Conservation (phyloP, 306 rosid genomes). For the Pyrus bretschneideri region DNA sequence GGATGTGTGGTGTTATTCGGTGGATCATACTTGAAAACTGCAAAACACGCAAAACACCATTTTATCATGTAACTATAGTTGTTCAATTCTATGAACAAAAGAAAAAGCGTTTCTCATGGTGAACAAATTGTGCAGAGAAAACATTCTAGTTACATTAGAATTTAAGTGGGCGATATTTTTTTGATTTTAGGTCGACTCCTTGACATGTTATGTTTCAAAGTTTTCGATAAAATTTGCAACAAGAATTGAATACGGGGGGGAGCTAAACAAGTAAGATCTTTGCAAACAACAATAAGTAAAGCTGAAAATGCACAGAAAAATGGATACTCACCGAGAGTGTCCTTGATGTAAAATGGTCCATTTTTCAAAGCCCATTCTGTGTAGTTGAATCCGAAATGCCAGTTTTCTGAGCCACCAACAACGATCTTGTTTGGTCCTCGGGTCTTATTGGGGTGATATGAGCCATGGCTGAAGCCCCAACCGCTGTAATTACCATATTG, state of each 20-base stretch:
- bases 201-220: background rate
- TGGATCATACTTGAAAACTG: conserved; percentile 67
- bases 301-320: background rate
- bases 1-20: conserved; percentile 39
- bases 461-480: conserved; percentile 4
- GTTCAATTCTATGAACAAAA: too few relatives aligned
- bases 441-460: background rate
- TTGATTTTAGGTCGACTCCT: too few relatives aligned
- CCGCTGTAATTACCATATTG: conserved; percentile 17
- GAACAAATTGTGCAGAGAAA: background rate
- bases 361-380: conserved; percentile 43
- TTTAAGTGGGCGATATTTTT: too few relatives aligned
- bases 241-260: too few relatives aligned
- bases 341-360: conserved; percentile 49
- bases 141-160: background rate
- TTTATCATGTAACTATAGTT: background rate
- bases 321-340: conserved; percentile 41
- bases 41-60: background rate
- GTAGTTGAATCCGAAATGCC: conserved; percentile 55
- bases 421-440: conserved; percentile 20
- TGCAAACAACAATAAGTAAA: background rate
- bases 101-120: background rate
- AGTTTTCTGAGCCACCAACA: conserved; percentile 49
- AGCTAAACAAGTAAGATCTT: too few relatives aligned
- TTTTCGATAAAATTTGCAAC: background rate